Percentiles rank a stretch among this genome's conserved stretches.
Conservation (phyloP, 2,329 filamentous ascomycete species). For the Exophiala spinifera region DNA sequence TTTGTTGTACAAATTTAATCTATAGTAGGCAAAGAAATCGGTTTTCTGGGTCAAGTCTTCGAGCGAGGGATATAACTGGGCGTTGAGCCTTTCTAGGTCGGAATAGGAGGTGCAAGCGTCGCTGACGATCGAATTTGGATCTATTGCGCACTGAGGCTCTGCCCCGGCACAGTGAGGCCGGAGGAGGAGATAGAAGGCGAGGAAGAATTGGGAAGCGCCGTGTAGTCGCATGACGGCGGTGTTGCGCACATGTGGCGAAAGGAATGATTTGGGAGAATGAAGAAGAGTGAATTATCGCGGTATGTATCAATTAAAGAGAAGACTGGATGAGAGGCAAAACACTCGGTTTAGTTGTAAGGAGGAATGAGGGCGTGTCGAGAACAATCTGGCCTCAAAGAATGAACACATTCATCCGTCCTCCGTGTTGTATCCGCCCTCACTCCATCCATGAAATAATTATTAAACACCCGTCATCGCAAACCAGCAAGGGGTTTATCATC, state of each 20-base stretch:
- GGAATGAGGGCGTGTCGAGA: neutral
- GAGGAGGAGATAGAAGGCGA: conserved; percentile 24
- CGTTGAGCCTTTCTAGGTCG: conserved; percentile 81
- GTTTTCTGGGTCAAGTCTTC: conserved; percentile 79
- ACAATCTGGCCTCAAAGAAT: neutral
- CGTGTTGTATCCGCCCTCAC: too few relatives aligned
- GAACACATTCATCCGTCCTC: neutral
- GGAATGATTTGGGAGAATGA: too few relatives aligned
- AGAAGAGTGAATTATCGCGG: neutral
- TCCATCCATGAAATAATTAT: too few relatives aligned
- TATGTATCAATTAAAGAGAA: neutral
- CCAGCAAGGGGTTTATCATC: neutral
- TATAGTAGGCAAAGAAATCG: conserved; percentile 98
- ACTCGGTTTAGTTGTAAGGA: neutral
- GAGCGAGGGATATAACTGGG: conserved; percentile 70
- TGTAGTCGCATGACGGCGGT: conserved; percentile 17
- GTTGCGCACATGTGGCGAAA: neutral
- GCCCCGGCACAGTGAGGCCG: conserved; percentile 17
- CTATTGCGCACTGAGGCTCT: conserved; percentile 50
- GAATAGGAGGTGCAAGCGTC: conserved; percentile 94
- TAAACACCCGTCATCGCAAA: neutral
- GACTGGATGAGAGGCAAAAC: neutral
- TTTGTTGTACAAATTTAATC: conserved; percentile 90
- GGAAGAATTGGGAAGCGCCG: conserved; percentile 24
- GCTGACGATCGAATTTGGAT: conserved; percentile 81